Evolutionary conservation across 768 basidiomycete species (phyloP).

Genomic region (Guyanaporus albipodus): DNA sequence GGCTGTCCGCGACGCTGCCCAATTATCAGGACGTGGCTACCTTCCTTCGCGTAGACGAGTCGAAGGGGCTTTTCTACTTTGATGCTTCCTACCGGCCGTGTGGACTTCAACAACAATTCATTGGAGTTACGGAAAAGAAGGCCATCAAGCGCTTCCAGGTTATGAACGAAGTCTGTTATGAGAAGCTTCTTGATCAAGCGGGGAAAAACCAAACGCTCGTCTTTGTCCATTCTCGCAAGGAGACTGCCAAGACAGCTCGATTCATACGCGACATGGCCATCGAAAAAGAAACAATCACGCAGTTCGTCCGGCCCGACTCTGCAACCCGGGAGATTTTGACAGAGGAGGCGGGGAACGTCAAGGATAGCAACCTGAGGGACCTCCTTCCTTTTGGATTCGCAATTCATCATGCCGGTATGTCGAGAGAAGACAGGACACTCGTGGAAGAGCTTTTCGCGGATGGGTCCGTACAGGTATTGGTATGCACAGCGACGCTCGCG

Average conservation of each 20-base stretch:
- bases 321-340: slow-evolving; percentile 88
- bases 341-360: slow-evolving; percentile 77
- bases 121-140: slow-evolving; percentile 98
- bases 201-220: slow-evolving; percentile 90
- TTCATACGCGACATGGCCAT: slow-evolving; percentile 94
- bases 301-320: slow-evolving; percentile 92
- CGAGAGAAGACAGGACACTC: slow-evolving; percentile 80
- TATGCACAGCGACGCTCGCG: slow-evolving; percentile 96
- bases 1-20: slow-evolving; percentile 94
- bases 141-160: slow-evolving; percentile 98
- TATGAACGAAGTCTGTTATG: slow-evolving; percentile 99
- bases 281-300: slow-evolving; percentile 94
- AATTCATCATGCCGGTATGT: slow-evolving; percentile 98
- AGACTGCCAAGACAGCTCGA: slow-evolving; percentile 94
- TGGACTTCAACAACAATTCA: slow-evolving; percentile 92
- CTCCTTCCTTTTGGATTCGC: slow-evolving; percentile 95
- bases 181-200: slow-evolving; percentile 93
- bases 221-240: slow-evolving; percentile 98
- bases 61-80: slow-evolving; percentile 95
- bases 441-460: slow-evolving; percentile 95
- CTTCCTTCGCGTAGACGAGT: slow-evolving; percentile 91
- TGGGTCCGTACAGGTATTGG: slow-evolving; percentile 88
- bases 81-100: slow-evolving; percentile 93
- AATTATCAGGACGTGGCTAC: slow-evolving; percentile 98
- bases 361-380: slow-evolving; percentile 81